These are phyloP conservation scores for Coemansia sp. DNA, from an alignment of 192 early-diverging fungal genomes.

Conservation along the genomic window DNA sequence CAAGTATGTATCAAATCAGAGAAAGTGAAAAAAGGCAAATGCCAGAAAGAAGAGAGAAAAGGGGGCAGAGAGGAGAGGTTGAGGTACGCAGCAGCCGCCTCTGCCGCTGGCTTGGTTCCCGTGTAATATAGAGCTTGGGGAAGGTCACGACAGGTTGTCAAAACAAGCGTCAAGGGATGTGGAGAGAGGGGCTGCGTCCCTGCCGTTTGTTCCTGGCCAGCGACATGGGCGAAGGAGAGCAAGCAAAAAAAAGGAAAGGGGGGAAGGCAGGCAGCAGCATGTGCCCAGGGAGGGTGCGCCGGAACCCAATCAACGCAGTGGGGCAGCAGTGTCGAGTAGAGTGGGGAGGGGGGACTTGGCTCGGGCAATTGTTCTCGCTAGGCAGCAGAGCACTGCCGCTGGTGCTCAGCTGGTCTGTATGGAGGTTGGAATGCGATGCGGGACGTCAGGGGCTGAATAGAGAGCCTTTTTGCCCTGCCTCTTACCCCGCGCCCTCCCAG, in stretches of 20 bases:
- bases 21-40: neutral
- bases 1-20: too few relatives aligned
- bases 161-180: neutral
- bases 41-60: neutral
- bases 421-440: neutral
- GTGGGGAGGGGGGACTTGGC: neutral
- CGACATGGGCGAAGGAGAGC: neutral
- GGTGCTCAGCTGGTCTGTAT: constrained; percentile 1
- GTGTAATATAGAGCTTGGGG: neutral
- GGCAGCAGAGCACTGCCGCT: neutral
- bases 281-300: neutral
- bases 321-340: neutral
- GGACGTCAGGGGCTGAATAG: neutral
- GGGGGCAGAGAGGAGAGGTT: neutral
- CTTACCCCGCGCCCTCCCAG: neutral
- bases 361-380: constrained; percentile 5
- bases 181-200: neutral
- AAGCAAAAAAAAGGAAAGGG: neutral
- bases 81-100: neutral
- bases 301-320: constrained; percentile 3
- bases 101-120: neutral
- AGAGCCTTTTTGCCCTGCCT: neutral
- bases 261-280: neutral
- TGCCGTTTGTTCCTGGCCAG: neutral
- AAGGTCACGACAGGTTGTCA: neutral